Evolutionary conservation across 768 basidiomycete species (phyloP).

Genomic region (Mycena amicta): DNA sequence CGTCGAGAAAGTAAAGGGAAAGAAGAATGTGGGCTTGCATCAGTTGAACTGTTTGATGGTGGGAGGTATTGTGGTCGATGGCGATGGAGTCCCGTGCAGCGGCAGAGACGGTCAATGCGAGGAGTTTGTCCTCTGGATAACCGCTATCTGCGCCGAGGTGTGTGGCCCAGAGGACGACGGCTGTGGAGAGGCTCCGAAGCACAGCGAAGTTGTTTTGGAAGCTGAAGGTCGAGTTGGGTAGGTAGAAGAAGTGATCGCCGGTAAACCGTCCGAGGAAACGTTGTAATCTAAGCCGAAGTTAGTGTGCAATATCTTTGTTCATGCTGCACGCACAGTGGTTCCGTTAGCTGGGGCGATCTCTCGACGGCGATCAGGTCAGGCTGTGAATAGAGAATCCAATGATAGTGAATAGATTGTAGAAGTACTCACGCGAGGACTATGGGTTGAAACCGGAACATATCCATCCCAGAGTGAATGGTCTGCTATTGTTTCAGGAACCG

Average conservation of each 20-base stretch:
- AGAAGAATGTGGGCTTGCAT: conserved; percentile 14
- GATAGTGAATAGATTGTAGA: too few relatives aligned
- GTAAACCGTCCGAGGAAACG: neutral
- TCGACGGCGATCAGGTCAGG: too few relatives aligned
- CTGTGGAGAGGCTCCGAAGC: neutral
- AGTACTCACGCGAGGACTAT: too few relatives aligned
- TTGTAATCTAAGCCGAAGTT: neutral
- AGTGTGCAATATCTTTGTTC: neutral
- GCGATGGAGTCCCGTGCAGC: neutral
- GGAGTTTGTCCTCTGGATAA: conserved; percentile 1
- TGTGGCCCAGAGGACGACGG: conserved; percentile 15
- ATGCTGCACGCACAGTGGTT: too few relatives aligned
- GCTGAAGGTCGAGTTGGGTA: neutral
- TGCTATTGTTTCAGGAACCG: neutral
- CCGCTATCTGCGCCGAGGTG: neutral
- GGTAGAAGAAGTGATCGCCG: neutral
- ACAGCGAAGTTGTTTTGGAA: neutral
- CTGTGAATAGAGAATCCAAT: too few relatives aligned
- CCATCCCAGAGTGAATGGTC: too few relatives aligned
- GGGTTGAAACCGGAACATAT: too few relatives aligned
- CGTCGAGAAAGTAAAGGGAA: conserved; percentile 16
- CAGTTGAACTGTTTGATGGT: neutral
- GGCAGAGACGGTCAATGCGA: neutral
- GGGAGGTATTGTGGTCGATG: neutral
- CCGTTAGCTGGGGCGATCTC: too few relatives aligned